Conservation (phyloP, 2,329 filamentous ascomycete genomes). For the Hypoxylon sp. region DNA sequence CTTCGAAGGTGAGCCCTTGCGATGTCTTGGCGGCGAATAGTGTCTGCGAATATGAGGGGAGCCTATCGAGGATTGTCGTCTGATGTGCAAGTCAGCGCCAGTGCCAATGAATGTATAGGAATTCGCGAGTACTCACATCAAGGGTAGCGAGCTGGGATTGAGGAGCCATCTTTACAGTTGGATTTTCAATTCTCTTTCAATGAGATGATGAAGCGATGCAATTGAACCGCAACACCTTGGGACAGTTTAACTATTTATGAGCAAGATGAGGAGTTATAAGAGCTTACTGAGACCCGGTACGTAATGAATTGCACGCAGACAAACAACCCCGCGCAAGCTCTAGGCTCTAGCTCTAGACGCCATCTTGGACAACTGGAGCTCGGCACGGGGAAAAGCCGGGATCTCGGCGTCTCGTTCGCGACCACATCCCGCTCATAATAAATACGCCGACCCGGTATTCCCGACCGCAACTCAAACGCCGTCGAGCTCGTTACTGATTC, state of each 20-base stretch:
- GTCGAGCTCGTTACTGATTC: slow-evolving; percentile 20
- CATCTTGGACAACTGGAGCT: slow-evolving; percentile 30
- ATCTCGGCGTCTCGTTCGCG: slow-evolving; percentile 47
- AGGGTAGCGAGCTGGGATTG: slow-evolving; percentile 50
- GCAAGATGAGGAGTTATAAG: slow-evolving; percentile 19
- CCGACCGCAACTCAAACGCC: slow-evolving; percentile 36
- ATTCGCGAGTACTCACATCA: slow-evolving; percentile 47
- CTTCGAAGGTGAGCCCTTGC: slow-evolving; percentile 83
- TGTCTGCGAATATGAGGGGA: slow-evolving; percentile 78
- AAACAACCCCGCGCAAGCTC: slow-evolving; percentile 35
- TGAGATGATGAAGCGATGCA: background rate
- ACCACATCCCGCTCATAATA: slow-evolving; percentile 36
- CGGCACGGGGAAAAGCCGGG: slow-evolving; percentile 53
- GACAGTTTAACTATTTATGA: slow-evolving; percentile 24
- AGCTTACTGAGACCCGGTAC: slow-evolving; percentile 21
- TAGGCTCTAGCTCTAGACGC: slow-evolving; percentile 34
- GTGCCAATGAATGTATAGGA: background rate
- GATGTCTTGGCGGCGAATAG: slow-evolving; percentile 86
- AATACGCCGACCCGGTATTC: slow-evolving; percentile 38
- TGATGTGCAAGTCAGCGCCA: slow-evolving; percentile 53
- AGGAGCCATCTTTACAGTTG: slow-evolving; percentile 46
- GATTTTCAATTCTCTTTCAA: slow-evolving; percentile 4
- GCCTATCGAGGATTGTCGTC: slow-evolving; percentile 76
- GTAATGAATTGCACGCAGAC: slow-evolving; percentile 32
- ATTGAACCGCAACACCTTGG: background rate